phyloP scores from a whole-genome alignment of 1,284 basidiomycete genomes.

The Trichosporon sp. region DNA sequence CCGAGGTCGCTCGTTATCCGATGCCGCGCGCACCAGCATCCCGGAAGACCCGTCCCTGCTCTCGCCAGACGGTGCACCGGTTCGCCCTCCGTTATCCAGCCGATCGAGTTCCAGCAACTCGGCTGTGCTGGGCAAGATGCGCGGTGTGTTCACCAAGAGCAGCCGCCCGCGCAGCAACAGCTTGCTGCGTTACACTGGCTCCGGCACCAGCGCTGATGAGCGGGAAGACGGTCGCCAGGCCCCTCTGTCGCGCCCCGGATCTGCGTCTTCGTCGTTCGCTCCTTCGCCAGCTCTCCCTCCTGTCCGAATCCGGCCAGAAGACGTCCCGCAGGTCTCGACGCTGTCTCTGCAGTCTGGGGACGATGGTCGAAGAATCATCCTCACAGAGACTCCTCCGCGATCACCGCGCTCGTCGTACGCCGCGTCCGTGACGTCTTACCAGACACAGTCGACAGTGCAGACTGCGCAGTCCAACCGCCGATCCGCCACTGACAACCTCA shows the following conservation, averaged over 20 bases:
- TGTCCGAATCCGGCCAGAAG: slow-evolving; percentile 20
- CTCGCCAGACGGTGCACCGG: slow-evolving; percentile 7
- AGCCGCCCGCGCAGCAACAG: slow-evolving; percentile 35
- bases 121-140: slow-evolving; percentile 37
- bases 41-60: slow-evolving; percentile 8
- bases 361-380: slow-evolving; percentile 19
- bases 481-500: slow-evolving; percentile 11
- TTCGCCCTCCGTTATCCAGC: slow-evolving; percentile 8
- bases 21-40: slow-evolving; percentile 9
- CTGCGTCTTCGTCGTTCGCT: slow-evolving; percentile 31
- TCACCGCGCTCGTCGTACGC: slow-evolving; percentile 36
- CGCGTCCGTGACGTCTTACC: slow-evolving; percentile 18
- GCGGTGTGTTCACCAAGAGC: slow-evolving; percentile 35
- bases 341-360: slow-evolving; percentile 22
- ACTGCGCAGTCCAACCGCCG: slow-evolving; percentile 9
- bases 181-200: slow-evolving; percentile 23
- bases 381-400: slow-evolving; percentile 23
- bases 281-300: slow-evolving; percentile 21
- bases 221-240: slow-evolving; percentile 11
- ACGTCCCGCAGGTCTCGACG: slow-evolving; percentile 22
- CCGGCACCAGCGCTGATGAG: slow-evolving; percentile 31
- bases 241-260: slow-evolving; percentile 15
- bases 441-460: slow-evolving; percentile 8
- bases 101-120: slow-evolving; percentile 41
- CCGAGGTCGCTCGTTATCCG: slow-evolving; percentile 18